A percentile compares a stretch with the other conserved stretches of the same genome.
phyloP scores from a whole-genome alignment of 2,329 filamentous ascomycete genomes.

The Amauroascus verrucosus region DNA sequence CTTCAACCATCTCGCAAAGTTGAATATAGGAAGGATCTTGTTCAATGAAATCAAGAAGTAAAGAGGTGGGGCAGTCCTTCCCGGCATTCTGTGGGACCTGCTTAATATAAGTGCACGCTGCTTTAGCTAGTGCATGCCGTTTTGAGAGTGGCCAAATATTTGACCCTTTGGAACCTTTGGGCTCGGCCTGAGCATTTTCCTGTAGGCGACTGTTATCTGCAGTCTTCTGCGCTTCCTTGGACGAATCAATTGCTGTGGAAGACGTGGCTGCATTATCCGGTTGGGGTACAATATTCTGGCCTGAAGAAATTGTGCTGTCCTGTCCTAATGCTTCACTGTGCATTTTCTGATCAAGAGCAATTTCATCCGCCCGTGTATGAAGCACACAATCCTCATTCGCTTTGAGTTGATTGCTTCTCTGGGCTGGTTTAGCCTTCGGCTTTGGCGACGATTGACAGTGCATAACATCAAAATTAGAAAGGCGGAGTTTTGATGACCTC shows the following conservation, averaged over 20 bases:
- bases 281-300: neutral
- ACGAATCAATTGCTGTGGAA: neutral
- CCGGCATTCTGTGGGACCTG: constrained; percentile 33
- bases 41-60: constrained; percentile 41
- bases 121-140: constrained; percentile 42
- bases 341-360: no score
- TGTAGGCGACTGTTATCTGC: neutral
- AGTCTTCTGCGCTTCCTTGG: neutral
- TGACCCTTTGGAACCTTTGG: constrained; percentile 15
- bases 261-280: neutral
- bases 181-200: neutral
- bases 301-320: no score
- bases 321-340: no score
- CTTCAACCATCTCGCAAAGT: constrained; percentile 46
- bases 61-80: constrained; percentile 26
- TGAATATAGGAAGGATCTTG: constrained; percentile 47
- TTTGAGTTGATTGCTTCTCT: neutral
- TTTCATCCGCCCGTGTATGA: no score
- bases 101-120: constrained; percentile 41
- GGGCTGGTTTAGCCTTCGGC: neutral
- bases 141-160: constrained; percentile 43
- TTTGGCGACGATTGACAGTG: neutral
- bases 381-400: no score
- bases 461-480: neutral
- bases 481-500: constrained; percentile 1